Evolutionary conservation across 805 yeast genomes (phyloP).

Genomic region (Starmerella floricola): DNA sequence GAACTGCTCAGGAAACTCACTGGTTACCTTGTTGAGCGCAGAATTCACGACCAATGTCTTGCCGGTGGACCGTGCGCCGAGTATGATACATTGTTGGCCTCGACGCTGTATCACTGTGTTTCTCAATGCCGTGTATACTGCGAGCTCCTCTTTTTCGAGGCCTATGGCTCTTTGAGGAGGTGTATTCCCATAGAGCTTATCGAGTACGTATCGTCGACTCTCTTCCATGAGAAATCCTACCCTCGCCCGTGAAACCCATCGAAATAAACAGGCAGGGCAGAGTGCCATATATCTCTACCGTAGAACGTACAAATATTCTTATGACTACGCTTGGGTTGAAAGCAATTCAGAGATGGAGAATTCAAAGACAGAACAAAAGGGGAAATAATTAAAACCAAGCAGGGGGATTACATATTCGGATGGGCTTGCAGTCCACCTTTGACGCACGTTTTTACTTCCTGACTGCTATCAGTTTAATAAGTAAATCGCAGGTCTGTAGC

Average conservation of each 20-base stretch:
- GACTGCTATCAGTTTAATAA: too few species aligned
- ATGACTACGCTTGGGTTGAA: too few species aligned
- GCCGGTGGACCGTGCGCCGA: slow-evolving; percentile 74
- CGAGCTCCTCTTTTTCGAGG: slow-evolving; percentile 33
- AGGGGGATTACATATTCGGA: too few species aligned
- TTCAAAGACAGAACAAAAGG: too few species aligned
- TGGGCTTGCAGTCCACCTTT: too few species aligned
- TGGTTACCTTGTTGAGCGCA: slow-evolving; percentile 39
- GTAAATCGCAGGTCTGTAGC: too few species aligned
- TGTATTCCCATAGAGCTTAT: slow-evolving; percentile 25
- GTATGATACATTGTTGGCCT: slow-evolving; percentile 66
- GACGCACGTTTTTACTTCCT: too few species aligned
- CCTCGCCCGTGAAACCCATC: not conserved
- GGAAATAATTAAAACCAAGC: too few species aligned
- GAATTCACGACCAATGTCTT: slow-evolving; percentile 53
- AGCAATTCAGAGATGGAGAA: too few species aligned
- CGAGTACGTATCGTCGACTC: slow-evolving; percentile 18
- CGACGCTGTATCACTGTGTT: slow-evolving; percentile 56
- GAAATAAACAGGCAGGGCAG: too few species aligned
- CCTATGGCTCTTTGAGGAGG: slow-evolving; percentile 26
- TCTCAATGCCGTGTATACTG: slow-evolving; percentile 46
- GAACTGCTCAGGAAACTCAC: slow-evolving; percentile 36
- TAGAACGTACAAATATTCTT: too few species aligned
- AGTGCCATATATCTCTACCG: too few species aligned
- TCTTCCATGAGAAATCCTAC: slow-evolving; percentile 3